These are phyloP conservation scores for Crithidia bombi DNA, from an alignment of 208 protist genomes.

Conservation along the genomic window DNA sequence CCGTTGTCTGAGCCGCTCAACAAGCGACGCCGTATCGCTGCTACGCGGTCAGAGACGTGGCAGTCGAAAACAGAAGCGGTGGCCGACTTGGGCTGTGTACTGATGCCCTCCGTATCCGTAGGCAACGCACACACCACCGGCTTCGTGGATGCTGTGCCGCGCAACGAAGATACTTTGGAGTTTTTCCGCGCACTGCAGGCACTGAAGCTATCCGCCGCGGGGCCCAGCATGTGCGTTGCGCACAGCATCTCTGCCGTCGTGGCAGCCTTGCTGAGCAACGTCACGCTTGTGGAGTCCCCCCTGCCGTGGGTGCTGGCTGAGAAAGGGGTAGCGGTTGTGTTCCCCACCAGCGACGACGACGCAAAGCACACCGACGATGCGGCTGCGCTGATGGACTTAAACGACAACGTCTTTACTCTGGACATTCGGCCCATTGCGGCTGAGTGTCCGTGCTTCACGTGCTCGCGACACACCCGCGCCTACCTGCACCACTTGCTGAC, in stretches of 20 bases:
- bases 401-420: slow-evolving; percentile 64
- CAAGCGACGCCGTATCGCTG: slow-evolving; percentile 47
- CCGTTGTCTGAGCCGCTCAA: slow-evolving; percentile 46
- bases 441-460: slow-evolving; percentile 81
- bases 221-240: slow-evolving; percentile 47
- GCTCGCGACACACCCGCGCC: slow-evolving; percentile 69
- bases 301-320: slow-evolving; percentile 77
- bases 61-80: slow-evolving; percentile 26
- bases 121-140: slow-evolving; percentile 10
- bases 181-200: slow-evolving; percentile 37
- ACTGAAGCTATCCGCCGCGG: slow-evolving; percentile 23
- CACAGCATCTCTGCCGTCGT: slow-evolving; percentile 49
- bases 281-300: slow-evolving; percentile 71
- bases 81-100: slow-evolving; percentile 26
- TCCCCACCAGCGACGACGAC: slow-evolving; percentile 20
- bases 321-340: slow-evolving; percentile 67
- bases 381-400: slow-evolving; percentile 66
- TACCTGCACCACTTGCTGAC: slow-evolving; percentile 90
- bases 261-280: slow-evolving; percentile 46
- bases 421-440: slow-evolving; percentile 63
- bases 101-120: slow-evolving; percentile 37
- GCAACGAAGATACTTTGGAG: slow-evolving; percentile 44
- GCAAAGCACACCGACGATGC: not conserved
- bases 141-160: slow-evolving; percentile 41
- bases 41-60: slow-evolving; percentile 51